phyloP scores from a whole-genome alignment of 768 basidiomycete species.

The Sporobolomyces pararoseus region DNA sequence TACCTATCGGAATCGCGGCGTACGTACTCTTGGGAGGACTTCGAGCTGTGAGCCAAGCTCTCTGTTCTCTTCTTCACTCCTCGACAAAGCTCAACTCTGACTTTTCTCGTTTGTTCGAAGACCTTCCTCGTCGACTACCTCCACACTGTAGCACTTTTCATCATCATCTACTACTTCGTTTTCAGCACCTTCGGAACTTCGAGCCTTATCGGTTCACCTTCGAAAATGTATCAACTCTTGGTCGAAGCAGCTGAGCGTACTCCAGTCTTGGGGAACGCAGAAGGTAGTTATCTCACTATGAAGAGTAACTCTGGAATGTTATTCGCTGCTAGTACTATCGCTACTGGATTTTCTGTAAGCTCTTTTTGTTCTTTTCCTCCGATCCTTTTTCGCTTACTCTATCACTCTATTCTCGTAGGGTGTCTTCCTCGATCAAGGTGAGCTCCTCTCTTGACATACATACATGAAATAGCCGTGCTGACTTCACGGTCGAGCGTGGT shows the following conservation, averaged over 20 bases:
- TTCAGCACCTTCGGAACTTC: constrained; percentile 80
- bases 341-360: constrained; percentile 1
- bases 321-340: constrained; percentile 59
- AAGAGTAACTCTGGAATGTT: constrained; percentile 62
- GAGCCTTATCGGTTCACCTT: constrained; percentile 69
- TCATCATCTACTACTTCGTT: constrained; percentile 64
- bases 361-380: neutral
- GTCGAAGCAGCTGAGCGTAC: constrained; percentile 55
- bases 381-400: neutral
- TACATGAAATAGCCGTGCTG: no score
- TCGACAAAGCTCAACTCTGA: constrained; percentile 64
- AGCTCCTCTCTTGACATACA: no score
- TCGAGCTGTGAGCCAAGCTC: constrained; percentile 41
- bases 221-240: constrained; percentile 67
- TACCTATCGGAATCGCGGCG: constrained; percentile 78
- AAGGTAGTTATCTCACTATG: constrained; percentile 9
- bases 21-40: constrained; percentile 59
- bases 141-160: constrained; percentile 20
- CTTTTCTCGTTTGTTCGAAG: neutral
- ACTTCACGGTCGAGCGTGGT: neutral
- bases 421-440: constrained; percentile 49
- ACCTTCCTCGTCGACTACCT: constrained; percentile 78
- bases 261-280: constrained; percentile 76
- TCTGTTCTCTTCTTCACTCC: constrained; percentile 49
- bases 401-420: constrained; percentile 66